Evolutionary conservation across 164 flowering plant species (phyloP).

Genomic region (Stephania cephalantha): DNA sequence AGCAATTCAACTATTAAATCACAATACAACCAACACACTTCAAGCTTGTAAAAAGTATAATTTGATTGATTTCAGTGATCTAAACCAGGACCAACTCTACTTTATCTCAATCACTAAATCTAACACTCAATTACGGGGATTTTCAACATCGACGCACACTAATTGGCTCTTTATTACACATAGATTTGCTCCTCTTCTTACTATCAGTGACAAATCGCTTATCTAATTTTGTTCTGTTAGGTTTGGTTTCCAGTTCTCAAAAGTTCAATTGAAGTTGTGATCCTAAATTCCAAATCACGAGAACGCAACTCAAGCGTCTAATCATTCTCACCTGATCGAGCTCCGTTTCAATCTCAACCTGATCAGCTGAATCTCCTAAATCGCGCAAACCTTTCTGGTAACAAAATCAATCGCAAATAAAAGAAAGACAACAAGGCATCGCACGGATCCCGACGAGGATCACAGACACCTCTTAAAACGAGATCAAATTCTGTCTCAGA

Average conservation of each 20-base stretch:
- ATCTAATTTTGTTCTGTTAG: too few species aligned
- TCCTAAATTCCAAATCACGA: not conserved
- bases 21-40: not conserved
- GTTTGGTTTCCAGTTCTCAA: not conserved
- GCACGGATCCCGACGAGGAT: not conserved
- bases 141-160: not conserved
- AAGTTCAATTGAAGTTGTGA: not conserved
- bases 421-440: not conserved
- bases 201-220: too few species aligned
- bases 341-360: slow-evolving; percentile 9
- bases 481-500: too few species aligned
- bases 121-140: not conserved
- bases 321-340: slow-evolving; percentile 19
- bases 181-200: too few species aligned
- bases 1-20: not conserved
- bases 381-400: slow-evolving; percentile 12
- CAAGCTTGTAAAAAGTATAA: not conserved
- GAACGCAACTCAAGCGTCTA: not conserved
- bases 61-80: not conserved
- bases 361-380: slow-evolving; percentile 6
- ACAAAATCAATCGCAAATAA: slow-evolving; percentile 4
- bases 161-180: not conserved
- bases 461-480: not conserved
- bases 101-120: not conserved
- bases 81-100: not conserved